Percentiles rank a stretch among this genome's conserved stretches.
These are phyloP conservation scores for Phytomonas serpens DNA, from an alignment of 208 protist species.

Conservation along the genomic window DNA sequence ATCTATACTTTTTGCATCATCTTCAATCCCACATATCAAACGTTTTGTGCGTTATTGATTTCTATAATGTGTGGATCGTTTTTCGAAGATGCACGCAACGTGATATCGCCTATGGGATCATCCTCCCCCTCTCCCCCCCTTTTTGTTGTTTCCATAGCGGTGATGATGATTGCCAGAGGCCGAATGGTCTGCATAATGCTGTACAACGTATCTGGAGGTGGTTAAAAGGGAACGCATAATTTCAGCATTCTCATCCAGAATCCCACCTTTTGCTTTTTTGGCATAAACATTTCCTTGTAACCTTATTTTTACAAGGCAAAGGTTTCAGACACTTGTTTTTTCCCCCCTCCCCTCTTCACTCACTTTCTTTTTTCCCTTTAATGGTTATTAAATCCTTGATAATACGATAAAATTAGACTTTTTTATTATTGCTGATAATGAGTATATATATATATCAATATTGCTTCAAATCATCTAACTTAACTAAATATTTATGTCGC, in stretches of 20 bases:
- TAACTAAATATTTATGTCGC: not conserved
- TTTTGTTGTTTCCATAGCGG: not conserved
- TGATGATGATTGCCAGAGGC: not conserved
- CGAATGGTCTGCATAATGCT: not conserved
- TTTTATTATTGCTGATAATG: not conserved
- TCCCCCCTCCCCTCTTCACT: too few relatives aligned
- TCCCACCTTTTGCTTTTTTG: not conserved
- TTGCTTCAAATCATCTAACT: not conserved
- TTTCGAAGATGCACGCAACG: not conserved
- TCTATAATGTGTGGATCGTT: not conserved
- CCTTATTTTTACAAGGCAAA: not conserved
- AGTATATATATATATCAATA: not conserved
- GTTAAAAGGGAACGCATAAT: not conserved
- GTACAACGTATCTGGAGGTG: not conserved
- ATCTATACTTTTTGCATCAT: constrained; percentile 4
- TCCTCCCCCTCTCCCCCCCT: not conserved
- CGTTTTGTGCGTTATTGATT: not conserved
- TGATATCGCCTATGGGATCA: not conserved
- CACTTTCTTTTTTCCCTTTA: not conserved
- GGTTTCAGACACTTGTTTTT: not conserved
- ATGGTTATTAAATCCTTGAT: not conserved
- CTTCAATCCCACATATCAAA: not conserved
- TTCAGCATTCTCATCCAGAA: not conserved
- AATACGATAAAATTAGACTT: not conserved
- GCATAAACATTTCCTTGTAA: not conserved